Base-by-base conservation (phyloP, 2,329 filamentous ascomycete species). In the Monilinia laxa region DNA sequence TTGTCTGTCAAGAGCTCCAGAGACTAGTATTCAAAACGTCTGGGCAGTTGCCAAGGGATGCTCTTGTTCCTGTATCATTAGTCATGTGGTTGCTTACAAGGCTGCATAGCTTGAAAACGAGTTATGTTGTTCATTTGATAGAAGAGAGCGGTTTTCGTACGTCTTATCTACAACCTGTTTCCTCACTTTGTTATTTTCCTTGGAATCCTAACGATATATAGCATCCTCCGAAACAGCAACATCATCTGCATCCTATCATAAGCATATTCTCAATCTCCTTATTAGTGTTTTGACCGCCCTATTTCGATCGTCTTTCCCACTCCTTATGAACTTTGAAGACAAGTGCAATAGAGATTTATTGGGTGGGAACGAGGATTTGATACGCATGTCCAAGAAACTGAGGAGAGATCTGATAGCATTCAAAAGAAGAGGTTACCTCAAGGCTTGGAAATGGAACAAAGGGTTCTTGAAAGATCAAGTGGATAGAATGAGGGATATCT, bases 1-100 rank as follows among this genome's bases (percentile, higher is more conserved):
- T 69, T 28, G 66, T 74, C 4, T 73, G 70, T 53, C 68, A 63
- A 10, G 71, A 70, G 59, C 70, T 75, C 0, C 72, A 74, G 40
- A 65, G 66, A 20, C 63, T 74, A n/a, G 69, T 75, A 3, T 75
- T 75, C 55, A 70, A 68, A 40, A 69, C 69, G 5, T 69, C 72
- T 2, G 72, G 73, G 2, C 71, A 68, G 38, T 42, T 75, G 23
- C 68, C 64, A 4, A 63, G 70, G 47, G 70, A 71, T 7, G 72
- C 73, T 28, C 52, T 71, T 31, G 71, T 73, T n/a, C 73, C 72
- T 5, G 71, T 75, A 2, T 71, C 71, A 23, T 56, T 75, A 9
- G 71, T 73, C 1, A 51, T 75, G 23, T 75, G 71, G 71, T 70
- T 73, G 40, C 66, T 75, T 2, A 55, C 72, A 16, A 64, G 72